Conservation (phyloP, 2,329 filamentous ascomycete genomes). For the Xylariaceae sp. region DNA sequence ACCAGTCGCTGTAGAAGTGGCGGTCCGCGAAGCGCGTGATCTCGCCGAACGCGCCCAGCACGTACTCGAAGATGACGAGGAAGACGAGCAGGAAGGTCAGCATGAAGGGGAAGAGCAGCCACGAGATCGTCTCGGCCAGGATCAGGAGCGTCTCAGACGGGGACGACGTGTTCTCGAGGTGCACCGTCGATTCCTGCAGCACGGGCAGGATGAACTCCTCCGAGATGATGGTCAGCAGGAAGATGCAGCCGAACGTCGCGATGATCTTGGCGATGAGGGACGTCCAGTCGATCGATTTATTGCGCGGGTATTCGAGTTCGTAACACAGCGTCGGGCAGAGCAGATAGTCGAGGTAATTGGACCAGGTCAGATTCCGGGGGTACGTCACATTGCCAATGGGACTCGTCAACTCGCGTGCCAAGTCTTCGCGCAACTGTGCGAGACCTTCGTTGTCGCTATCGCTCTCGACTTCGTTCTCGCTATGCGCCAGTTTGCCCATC, state of each 20-base stretch:
- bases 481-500: conserved; percentile 39
- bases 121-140: conserved; percentile 84
- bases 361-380: conserved; percentile 80
- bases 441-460: conserved; percentile 53
- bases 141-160: conserved; percentile 73
- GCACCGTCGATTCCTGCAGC: conserved; percentile 67
- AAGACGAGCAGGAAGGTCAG: conserved; percentile 93
- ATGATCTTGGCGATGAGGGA: conserved; percentile 83
- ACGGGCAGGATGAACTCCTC: conserved; percentile 97
- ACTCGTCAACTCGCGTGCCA: conserved; percentile 89
- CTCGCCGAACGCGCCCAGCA: conserved; percentile 91
- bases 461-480: conserved; percentile 40
- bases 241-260: conserved; percentile 95
- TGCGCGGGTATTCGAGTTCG: conserved; percentile 93
- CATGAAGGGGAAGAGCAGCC: conserved; percentile 96
- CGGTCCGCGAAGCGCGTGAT: conserved; percentile 91
- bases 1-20: conserved; percentile 84
- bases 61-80: conserved; percentile 97
- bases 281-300: conserved; percentile 71
- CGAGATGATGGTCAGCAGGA: conserved; percentile 84
- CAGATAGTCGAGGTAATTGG: conserved; percentile 84
- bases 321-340: conserved; percentile 96
- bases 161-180: conserved; percentile 51
- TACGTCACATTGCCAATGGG: conserved; percentile 89
- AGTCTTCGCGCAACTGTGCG: conserved; percentile 75